A percentile compares a stretch with the other conserved stretches of the same genome.
phyloP scores from a whole-genome alignment of 768 basidiomycete species.

The Brasilioporus rufonigricans region DNA sequence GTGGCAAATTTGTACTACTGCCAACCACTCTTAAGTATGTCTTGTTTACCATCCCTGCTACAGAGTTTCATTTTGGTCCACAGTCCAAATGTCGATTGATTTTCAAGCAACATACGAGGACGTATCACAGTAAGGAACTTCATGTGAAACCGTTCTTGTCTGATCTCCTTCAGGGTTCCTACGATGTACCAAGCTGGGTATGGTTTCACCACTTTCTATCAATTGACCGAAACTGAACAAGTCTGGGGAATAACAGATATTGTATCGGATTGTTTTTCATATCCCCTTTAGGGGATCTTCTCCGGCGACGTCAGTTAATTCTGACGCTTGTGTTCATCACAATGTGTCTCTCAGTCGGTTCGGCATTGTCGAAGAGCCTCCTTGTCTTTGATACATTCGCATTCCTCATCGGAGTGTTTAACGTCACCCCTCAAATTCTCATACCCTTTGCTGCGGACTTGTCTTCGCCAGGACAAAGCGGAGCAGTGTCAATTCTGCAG shows the following conservation, averaged over 20 bases:
- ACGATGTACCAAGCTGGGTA: constrained; percentile 68
- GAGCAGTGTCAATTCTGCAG: constrained; percentile 31
- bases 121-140: constrained; percentile 28
- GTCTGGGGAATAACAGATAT: background rate
- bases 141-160: background rate
- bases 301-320: constrained; percentile 42
- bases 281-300: constrained; percentile 44
- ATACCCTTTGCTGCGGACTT: constrained; percentile 46
- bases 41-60: background rate
- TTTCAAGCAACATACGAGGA: constrained; percentile 33
- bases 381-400: constrained; percentile 33
- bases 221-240: background rate
- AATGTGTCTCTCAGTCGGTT: constrained; percentile 36
- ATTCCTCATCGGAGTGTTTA: constrained; percentile 38
- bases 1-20: constrained; percentile 79
- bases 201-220: constrained; percentile 1
- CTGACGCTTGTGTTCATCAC: constrained; percentile 34
- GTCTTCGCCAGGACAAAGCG: constrained; percentile 29
- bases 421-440: constrained; percentile 38
- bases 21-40: constrained; percentile 69
- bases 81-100: constrained; percentile 35
- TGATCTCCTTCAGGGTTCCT: constrained; percentile 43
- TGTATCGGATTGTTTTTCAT: constrained; percentile 40
- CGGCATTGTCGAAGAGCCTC: constrained; percentile 35
- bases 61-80: background rate